phyloP scores from a whole-genome alignment of 805 yeast genomes.

The Kurtzmaniella cleridarum region DNA sequence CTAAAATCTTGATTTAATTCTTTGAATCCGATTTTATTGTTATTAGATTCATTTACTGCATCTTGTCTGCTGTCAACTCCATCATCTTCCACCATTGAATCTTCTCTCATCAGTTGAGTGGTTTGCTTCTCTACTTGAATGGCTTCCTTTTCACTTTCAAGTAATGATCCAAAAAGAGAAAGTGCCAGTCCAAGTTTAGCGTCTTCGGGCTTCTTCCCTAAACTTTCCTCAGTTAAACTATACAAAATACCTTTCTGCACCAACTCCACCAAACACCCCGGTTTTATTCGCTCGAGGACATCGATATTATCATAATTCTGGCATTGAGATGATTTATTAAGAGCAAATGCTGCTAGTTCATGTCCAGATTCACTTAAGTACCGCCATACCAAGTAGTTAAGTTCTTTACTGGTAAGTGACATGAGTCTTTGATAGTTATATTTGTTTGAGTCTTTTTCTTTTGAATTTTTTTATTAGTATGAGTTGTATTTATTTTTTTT shows the following conservation, averaged over 20 bases:
- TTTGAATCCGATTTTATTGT: not conserved
- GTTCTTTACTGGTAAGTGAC: constrained; percentile 79
- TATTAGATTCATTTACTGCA: not conserved
- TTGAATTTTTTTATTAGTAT: not conserved
- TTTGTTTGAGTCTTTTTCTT: constrained; percentile 5
- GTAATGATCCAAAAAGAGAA: constrained; percentile 51
- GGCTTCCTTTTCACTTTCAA: constrained; percentile 17
- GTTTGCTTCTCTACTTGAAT: constrained; percentile 2
- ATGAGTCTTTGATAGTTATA: constrained; percentile 14
- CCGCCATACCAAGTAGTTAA: constrained; percentile 89
- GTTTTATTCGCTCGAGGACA: constrained; percentile 48
- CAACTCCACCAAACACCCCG: constrained; percentile 75
- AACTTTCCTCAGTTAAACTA: constrained; percentile 63
- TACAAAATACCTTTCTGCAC: constrained; percentile 84
- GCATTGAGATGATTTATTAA: constrained; percentile 69
- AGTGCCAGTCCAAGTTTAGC: constrained; percentile 14
- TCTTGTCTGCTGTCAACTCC: constrained; percentile 3
- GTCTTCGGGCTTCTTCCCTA: constrained; percentile 7
- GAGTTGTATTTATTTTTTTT: too few species aligned
- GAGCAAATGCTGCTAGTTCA: constrained; percentile 72
- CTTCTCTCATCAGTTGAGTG: constrained; percentile 2
- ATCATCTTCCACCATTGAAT: constrained; percentile 1
- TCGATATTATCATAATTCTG: constrained; percentile 46
- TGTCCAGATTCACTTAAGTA: constrained; percentile 82
- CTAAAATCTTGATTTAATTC: constrained; percentile 7